A percentile compares a stretch with the other conserved stretches of the same genome.
These are phyloP conservation scores for Globisporangium camurandrum DNA, from an alignment of 352 stramenopile genomes.

Conservation along the genomic window DNA sequence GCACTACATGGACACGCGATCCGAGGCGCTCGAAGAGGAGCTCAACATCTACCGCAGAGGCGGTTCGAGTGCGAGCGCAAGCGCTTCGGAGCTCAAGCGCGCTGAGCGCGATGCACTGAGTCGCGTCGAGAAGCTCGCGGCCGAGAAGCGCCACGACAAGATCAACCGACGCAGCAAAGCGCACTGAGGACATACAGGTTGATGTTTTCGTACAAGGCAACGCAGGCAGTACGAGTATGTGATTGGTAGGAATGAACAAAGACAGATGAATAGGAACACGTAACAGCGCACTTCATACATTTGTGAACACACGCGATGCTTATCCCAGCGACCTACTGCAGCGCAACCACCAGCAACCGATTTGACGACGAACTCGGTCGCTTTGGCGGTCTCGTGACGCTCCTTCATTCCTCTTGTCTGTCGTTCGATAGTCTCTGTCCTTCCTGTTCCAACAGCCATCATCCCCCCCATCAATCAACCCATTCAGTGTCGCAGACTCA, in stretches of 20 bases:
- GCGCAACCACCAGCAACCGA: no score
- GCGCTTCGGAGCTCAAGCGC: conserved; percentile 37
- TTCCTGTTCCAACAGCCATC: neutral
- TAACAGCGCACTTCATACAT: no score
- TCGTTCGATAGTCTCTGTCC: neutral
- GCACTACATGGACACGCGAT: conserved; percentile 65
- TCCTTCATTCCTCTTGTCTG: neutral
- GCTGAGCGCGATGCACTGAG: conserved; percentile 56
- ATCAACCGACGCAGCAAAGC: conserved; percentile 67
- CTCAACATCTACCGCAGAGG: conserved; percentile 53
- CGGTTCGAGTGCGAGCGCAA: conserved; percentile 16
- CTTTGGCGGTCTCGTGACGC: no score
- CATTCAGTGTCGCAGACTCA: no score
- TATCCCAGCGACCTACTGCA: no score
- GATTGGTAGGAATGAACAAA: no score
- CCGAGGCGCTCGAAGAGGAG: conserved; percentile 56
- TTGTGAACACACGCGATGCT: no score
- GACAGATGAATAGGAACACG: no score
- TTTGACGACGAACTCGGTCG: no score
- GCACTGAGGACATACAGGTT: conserved; percentile 12
- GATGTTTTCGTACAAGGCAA: no score
- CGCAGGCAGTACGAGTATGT: no score
- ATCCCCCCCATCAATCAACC: neutral
- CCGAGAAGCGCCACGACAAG: conserved; percentile 72
- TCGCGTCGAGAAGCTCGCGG: conserved; percentile 52